Percentiles rank a stretch among this genome's conserved stretches.
These are phyloP conservation scores for Paramecium octaurelia DNA, from an alignment of 73 alveolate genomes.

Conservation along the genomic window DNA sequence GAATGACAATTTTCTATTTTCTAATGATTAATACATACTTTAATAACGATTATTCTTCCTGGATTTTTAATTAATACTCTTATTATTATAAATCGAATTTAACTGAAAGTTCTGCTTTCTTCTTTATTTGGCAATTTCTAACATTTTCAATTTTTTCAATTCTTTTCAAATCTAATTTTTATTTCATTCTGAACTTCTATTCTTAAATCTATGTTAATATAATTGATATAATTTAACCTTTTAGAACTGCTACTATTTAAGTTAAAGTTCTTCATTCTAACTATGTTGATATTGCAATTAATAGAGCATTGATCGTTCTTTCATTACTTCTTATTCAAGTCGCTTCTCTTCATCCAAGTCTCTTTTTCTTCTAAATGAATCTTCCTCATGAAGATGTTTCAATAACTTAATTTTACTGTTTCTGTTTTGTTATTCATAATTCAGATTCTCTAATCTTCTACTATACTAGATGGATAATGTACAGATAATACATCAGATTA, in stretches of 20 bases:
- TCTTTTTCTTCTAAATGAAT: not conserved
- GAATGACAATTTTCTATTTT: not conserved
- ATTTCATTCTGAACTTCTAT: not conserved
- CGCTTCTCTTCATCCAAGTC: not conserved
- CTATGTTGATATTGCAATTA: not conserved
- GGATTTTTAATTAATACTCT: not conserved
- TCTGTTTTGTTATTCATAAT: not conserved
- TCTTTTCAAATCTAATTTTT: not conserved
- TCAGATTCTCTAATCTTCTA: not conserved
- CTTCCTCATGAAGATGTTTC: not conserved
- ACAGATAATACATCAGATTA: not conserved
- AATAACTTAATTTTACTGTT: not conserved
- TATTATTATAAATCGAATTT: not conserved
- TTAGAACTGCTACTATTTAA: not conserved
- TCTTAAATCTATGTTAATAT: not conserved
- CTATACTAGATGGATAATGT: not conserved
- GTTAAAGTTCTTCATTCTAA: not conserved
- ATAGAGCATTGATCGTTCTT: not conserved
- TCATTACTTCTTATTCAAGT: not conserved
- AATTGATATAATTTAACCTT: not conserved
- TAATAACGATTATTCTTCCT: not conserved
- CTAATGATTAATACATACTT: not conserved
- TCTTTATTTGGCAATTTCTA: not conserved
- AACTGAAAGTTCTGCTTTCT: not conserved
- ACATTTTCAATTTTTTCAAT: not conserved